These are phyloP conservation scores for Punica granatum DNA, from an alignment of 345 rosid genomes.

Conservation along the genomic window DNA sequence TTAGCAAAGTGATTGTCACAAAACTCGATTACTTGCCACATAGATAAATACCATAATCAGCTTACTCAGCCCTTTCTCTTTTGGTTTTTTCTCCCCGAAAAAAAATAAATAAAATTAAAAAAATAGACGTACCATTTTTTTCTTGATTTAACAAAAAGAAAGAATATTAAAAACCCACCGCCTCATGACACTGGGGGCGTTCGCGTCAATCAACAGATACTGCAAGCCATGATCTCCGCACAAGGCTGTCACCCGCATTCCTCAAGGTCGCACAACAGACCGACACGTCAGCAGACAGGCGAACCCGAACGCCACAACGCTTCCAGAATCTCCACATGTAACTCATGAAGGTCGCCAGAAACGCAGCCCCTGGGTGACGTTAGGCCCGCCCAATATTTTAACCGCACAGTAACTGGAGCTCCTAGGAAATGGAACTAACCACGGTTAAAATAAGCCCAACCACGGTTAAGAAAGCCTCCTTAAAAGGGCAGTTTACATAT, in stretches of 20 bases:
- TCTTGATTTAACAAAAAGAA: neutral
- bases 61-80: too few species aligned
- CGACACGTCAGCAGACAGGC: neutral
- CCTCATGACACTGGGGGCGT: neutral
- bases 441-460: slow-evolving; percentile 1
- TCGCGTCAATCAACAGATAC: neutral
- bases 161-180: neutral
- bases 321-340: neutral
- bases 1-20: too few species aligned
- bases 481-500: slow-evolving; percentile 2
- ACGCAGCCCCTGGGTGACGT: neutral
- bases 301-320: neutral
- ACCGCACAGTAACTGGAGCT: slow-evolving; percentile 5
- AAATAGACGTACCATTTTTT: too few species aligned
- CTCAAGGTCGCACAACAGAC: neutral
- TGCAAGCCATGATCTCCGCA: neutral
- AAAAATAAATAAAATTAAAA: too few species aligned
- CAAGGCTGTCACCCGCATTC: neutral
- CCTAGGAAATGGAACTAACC: neutral
- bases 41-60: too few species aligned
- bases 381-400: neutral
- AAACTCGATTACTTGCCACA: too few species aligned
- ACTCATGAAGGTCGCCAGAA: neutral
- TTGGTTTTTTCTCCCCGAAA: too few species aligned
- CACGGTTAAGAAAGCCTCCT: neutral